phyloP scores from a whole-genome alignment of 164 flowering plant genomes.

The Hamamelis virginiana region DNA sequence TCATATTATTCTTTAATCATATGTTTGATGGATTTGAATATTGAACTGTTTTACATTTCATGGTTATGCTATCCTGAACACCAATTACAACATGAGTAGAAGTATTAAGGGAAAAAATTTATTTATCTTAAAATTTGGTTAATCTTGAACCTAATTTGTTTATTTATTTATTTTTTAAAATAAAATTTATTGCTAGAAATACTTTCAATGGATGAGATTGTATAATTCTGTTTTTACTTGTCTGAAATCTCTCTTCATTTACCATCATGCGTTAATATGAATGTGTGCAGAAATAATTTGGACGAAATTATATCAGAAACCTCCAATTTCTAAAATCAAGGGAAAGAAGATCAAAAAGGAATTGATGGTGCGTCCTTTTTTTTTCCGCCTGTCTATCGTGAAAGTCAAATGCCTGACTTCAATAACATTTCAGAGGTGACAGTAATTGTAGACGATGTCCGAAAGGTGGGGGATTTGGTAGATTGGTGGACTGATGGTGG shows the following conservation, averaged over 20 bases:
- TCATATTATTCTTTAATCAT: not conserved
- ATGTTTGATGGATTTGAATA: not conserved
- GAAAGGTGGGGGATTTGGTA: conserved; percentile 84
- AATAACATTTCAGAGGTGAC: conserved; percentile 36
- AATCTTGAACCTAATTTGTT: too few species aligned
- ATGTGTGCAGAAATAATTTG: conserved; percentile 23
- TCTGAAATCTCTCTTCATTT: not conserved
- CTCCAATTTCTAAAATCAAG: conserved; percentile 11
- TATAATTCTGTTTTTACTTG: not conserved
- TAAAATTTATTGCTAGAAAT: too few species aligned
- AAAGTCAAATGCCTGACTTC: conserved; percentile 38
- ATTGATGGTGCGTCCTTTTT: conserved; percentile 74
- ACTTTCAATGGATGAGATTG: not conserved
- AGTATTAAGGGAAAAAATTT: too few species aligned
- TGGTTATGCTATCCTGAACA: too few species aligned
- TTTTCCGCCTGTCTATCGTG: conserved; percentile 51
- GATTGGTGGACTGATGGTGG: conserved; percentile 70
- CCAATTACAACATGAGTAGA: too few species aligned
- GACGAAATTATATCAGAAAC: conserved; percentile 35
- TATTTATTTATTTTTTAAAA: too few species aligned
- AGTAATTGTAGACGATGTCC: conserved; percentile 43
- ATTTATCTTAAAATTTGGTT: too few species aligned
- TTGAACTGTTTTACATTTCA: too few species aligned
- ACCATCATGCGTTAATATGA: not conserved
- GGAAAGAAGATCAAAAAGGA: conserved; percentile 22